Percentiles rank a stretch among this genome's conserved stretches.
Conservation (phyloP, 2,329 filamentous ascomycete species). For the Massarina eburnea region DNA sequence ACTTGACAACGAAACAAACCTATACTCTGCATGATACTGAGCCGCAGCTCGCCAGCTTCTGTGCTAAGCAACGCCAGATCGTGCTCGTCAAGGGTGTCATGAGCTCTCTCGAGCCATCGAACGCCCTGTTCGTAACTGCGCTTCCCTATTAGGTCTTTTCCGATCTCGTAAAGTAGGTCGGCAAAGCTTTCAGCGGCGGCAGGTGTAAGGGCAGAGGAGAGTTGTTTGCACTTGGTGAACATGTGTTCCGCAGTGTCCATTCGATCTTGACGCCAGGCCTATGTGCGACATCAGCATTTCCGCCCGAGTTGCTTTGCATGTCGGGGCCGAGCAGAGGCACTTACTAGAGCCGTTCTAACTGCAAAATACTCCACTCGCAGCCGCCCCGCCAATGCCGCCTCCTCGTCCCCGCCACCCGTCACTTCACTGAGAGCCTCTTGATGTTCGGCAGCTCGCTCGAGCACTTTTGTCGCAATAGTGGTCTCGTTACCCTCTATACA, state of each 20-base stretch:
- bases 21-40: slow-evolving; percentile 64
- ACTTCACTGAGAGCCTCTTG: slow-evolving; percentile 27
- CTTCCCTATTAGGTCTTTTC: slow-evolving; percentile 58
- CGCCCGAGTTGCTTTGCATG: not conserved
- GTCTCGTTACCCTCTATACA: slow-evolving; percentile 64
- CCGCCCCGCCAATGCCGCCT: slow-evolving; percentile 34
- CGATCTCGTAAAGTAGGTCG: slow-evolving; percentile 72
- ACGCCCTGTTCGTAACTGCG: slow-evolving; percentile 58
- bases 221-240: slow-evolving; percentile 60
- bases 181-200: slow-evolving; percentile 62
- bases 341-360: slow-evolving; percentile 67
- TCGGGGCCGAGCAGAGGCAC: slow-evolving; percentile 13
- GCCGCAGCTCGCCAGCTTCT: slow-evolving; percentile 64
- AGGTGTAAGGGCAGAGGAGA: slow-evolving; percentile 48
- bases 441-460: slow-evolving; percentile 66
- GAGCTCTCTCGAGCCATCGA: slow-evolving; percentile 74
- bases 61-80: slow-evolving; percentile 59
- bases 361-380: slow-evolving; percentile 65
- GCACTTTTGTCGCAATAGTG: slow-evolving; percentile 59
- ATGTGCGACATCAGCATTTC: slow-evolving; percentile 3
- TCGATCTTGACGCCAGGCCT: slow-evolving; percentile 75
- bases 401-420: slow-evolving; percentile 23
- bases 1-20: slow-evolving; percentile 24
- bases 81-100: slow-evolving; percentile 59
- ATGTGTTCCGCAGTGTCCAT: slow-evolving; percentile 78